Evolutionary conservation across 805 yeast species (phyloP).

Genomic region (Starmera pachycereana): DNA sequence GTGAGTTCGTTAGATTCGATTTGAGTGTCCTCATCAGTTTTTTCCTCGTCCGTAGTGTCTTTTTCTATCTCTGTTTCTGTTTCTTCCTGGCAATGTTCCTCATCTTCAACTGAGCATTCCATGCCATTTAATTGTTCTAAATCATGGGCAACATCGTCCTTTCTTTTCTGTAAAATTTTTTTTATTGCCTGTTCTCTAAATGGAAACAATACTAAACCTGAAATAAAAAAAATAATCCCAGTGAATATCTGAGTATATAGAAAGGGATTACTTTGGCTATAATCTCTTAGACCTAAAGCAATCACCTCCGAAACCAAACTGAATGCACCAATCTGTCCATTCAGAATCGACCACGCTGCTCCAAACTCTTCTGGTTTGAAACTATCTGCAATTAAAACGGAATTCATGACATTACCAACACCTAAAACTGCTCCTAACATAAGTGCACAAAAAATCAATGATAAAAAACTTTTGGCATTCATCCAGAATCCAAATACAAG

Average conservation of each 20-base stretch:
- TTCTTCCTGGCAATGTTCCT: constrained; percentile 2
- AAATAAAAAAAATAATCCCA: constrained; percentile 36
- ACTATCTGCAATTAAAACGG: constrained; percentile 31
- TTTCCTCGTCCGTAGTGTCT: constrained; percentile 17
- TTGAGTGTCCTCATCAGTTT: no score
- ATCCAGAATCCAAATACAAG: constrained; percentile 39
- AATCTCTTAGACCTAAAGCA: constrained; percentile 35
- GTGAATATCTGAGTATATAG: constrained; percentile 49
- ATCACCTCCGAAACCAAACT: constrained; percentile 44
- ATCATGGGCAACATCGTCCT: neutral
- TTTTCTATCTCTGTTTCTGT: neutral
- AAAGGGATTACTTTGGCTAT: constrained; percentile 30
- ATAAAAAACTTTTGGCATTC: constrained; percentile 26
- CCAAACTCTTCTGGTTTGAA: constrained; percentile 26
- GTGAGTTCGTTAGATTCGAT: no score
- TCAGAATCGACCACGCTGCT: constrained; percentile 30
- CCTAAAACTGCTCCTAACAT: constrained; percentile 36
- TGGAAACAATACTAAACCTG: constrained; percentile 30
- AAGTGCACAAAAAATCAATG: constrained; percentile 30
- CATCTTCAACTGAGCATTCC: constrained; percentile 1
- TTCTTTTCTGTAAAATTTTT: constrained; percentile 19
- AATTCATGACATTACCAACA: constrained; percentile 31
- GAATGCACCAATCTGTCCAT: constrained; percentile 21
- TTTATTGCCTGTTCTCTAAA: constrained; percentile 42
- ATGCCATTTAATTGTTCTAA: neutral